Percentiles rank a stretch among this genome's conserved stretches.
Evolutionary conservation across 106 monocot genomes (phyloP).

Genomic region (Posidonia australis): DNA sequence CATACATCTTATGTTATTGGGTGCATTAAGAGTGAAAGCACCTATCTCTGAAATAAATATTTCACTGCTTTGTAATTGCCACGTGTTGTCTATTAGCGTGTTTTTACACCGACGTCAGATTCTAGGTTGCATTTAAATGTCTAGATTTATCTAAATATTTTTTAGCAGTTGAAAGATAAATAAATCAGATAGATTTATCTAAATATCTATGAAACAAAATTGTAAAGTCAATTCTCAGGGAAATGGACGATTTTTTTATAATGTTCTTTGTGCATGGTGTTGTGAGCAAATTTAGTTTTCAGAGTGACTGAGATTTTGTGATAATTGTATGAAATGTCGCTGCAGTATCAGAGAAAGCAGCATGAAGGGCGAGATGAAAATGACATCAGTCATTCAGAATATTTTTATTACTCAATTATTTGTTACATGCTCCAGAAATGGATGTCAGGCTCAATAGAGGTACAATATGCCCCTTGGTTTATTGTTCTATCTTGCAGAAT

Average conservation of each 20-base stretch:
- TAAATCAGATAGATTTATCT: too few relatives aligned
- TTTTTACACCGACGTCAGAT: too few relatives aligned
- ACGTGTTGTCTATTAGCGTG: too few relatives aligned
- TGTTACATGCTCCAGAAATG: slow-evolving; percentile 5
- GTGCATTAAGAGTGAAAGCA: too few relatives aligned
- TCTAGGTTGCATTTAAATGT: too few relatives aligned
- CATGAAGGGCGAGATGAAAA: slow-evolving; percentile 15
- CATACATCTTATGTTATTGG: too few relatives aligned
- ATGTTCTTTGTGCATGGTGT: not conserved
- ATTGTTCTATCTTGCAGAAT: not conserved
- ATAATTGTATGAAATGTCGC: slow-evolving; percentile 8
- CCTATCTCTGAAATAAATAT: too few relatives aligned
- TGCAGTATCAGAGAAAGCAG: slow-evolving; percentile 17
- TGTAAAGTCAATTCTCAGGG: too few relatives aligned
- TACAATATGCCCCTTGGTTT: slow-evolving; percentile 7
- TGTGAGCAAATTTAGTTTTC: not conserved
- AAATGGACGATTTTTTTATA: not conserved
- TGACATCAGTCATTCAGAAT: slow-evolving; percentile 11
- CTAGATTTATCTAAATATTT: too few relatives aligned
- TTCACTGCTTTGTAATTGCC: too few relatives aligned
- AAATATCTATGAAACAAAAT: too few relatives aligned
- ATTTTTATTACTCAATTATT: slow-evolving; percentile 6
- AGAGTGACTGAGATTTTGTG: not conserved
- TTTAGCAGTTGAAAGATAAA: too few relatives aligned
- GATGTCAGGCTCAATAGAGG: slow-evolving; percentile 3